Conservation (phyloP, 2,329 filamentous ascomycete species). For the Anthostomella pinea region DNA sequence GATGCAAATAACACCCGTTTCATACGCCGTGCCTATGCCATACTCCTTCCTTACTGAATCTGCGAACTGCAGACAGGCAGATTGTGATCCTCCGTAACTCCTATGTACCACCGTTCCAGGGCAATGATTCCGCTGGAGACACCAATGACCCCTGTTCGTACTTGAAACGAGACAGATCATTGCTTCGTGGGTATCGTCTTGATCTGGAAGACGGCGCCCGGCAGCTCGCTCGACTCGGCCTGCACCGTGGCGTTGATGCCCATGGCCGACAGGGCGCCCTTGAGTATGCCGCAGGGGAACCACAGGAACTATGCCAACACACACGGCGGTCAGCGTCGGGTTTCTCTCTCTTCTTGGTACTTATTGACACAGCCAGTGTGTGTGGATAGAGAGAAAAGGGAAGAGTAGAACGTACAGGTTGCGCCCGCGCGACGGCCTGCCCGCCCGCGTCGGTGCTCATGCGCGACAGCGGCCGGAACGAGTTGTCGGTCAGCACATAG, state of each 20-base stretch:
- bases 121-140: too few relatives aligned
- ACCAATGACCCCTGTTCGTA: too few relatives aligned
- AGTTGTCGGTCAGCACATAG: slow-evolving; percentile 91
- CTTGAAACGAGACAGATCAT: too few relatives aligned
- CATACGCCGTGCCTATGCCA: too few relatives aligned
- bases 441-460: slow-evolving; percentile 83
- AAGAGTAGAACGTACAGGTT: slow-evolving; percentile 60
- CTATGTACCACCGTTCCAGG: too few relatives aligned
- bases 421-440: slow-evolving; percentile 70
- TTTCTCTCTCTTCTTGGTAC: too few relatives aligned
- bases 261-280: slow-evolving; percentile 87
- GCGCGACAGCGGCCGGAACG: slow-evolving; percentile 81
- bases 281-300: slow-evolving; percentile 90
- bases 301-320: slow-evolving; percentile 68
- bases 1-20: too few relatives aligned
- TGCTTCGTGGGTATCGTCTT: slow-evolving; percentile 64
- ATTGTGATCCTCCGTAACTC: too few relatives aligned
- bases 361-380: too few relatives aligned
- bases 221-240: slow-evolving; percentile 83
- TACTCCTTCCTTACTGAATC: too few relatives aligned
- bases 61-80: too few relatives aligned
- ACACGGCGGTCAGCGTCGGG: slow-evolving; percentile 1
- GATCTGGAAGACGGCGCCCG: slow-evolving; percentile 91
- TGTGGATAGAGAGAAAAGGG: slow-evolving; percentile 6
- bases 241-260: slow-evolving; percentile 90